These are phyloP conservation scores for Rubroshorea leprosula DNA, from an alignment of 345 rosid genomes.

Conservation along the genomic window DNA sequence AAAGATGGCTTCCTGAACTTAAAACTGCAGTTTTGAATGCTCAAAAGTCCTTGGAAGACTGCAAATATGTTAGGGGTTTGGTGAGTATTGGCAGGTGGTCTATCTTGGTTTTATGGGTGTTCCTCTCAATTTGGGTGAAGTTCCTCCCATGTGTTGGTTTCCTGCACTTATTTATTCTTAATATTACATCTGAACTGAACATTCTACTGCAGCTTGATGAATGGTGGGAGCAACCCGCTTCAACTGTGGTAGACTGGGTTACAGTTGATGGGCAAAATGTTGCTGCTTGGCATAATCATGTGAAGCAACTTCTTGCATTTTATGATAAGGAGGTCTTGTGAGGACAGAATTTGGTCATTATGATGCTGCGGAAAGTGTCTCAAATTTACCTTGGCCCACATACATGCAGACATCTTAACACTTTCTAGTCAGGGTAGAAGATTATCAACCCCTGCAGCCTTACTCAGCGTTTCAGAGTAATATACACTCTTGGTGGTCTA, in stretches of 20 bases:
- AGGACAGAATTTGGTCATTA: not conserved
- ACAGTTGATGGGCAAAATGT: constrained; percentile 79
- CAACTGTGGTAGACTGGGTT: constrained; percentile 85
- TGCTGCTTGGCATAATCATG: constrained; percentile 85
- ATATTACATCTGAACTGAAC: constrained; percentile 2
- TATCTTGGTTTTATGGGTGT: not conserved
- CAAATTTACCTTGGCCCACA: not conserved
- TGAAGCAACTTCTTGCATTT: constrained; percentile 81
- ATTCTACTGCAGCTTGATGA: constrained; percentile 60
- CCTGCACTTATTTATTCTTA: not conserved
- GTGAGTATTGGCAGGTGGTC: constrained; percentile 37
- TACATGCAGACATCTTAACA: not conserved
- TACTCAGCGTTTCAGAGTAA: not conserved
- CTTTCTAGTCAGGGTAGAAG: not conserved
- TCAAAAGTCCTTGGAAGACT: constrained; percentile 63
- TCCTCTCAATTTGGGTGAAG: not conserved
- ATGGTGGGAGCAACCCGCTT: constrained; percentile 98
- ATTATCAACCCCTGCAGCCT: not conserved
- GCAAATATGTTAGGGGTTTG: constrained; percentile 76
- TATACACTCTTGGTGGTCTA: not conserved
- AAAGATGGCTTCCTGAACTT: constrained; percentile 91
- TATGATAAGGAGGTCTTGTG: constrained; percentile 61
- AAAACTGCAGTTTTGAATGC: constrained; percentile 60
- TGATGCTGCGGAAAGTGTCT: not conserved
- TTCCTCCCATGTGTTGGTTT: not conserved